Evolutionary conservation across 176 grass and related monocot species (phyloP).

Genomic region (Hyparrhenia diplandra): DNA sequence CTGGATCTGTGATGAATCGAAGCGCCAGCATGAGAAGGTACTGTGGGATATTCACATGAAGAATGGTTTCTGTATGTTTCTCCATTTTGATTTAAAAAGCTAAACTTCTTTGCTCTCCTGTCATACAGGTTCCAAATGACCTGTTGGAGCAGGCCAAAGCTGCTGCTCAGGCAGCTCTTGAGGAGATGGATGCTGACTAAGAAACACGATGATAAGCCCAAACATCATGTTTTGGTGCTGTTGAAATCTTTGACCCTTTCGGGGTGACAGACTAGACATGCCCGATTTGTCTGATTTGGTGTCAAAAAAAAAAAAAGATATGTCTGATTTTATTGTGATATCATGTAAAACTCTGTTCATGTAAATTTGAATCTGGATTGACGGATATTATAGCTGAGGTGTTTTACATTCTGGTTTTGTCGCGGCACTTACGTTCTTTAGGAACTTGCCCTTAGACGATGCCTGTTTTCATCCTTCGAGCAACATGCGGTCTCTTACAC

Average conservation of each 20-base stretch:
- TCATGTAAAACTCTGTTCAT: neutral
- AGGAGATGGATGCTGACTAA: conserved; percentile 88
- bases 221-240: neutral
- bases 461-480: neutral
- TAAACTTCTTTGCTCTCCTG: neutral
- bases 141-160: conserved; percentile 54
- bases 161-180: conserved; percentile 54
- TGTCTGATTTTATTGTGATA: too few relatives aligned
- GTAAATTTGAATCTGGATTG: neutral
- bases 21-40: conserved; percentile 75
- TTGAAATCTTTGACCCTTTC: conserved; percentile 18
- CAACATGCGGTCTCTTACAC: neutral
- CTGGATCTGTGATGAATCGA: conserved; percentile 88
- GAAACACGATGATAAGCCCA: neutral
- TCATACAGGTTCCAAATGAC: conserved; percentile 58
- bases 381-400: neutral
- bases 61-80: neutral
- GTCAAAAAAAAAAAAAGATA: too few relatives aligned
- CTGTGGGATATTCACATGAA: neutral
- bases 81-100: neutral
- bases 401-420: neutral
- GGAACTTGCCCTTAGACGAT: neutral
- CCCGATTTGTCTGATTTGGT: neutral
- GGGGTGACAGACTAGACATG: neutral
- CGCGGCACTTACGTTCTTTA: too few relatives aligned